Evolutionary conservation across 2,329 filamentous ascomycete species (phyloP), one percentile per base, ranked within the genome.

Genomic region (Pseudogymnoascus sp.): DNA sequence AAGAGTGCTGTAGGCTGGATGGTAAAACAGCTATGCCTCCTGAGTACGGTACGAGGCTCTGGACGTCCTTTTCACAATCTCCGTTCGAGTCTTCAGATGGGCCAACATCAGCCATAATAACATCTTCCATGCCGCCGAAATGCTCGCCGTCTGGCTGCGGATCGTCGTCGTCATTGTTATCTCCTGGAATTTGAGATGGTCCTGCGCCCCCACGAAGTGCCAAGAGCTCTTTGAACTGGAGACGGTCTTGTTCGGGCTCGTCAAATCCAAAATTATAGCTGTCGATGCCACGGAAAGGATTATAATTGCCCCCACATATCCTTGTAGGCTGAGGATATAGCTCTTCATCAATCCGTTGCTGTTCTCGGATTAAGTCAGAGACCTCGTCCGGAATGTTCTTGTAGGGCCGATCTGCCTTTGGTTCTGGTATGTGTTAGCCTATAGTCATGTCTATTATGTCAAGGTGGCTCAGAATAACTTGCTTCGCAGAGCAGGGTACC

Each of bases 401-500:
- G 47, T 54, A 54, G 28, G 47, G 47, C 28, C 47, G 18, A 12
- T 33, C 33, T 6, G 47, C 47, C 25, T 54, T 54, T 30, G 47
- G 47, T 54, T 35, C 47, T 54, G 25, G 16, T 14, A 20, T 33
- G 16, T 33, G 47, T 54, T n/a, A 54, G 28, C 9, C 33, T 54
- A 4, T 28, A 12, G 20, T 25, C 25, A 25, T 54, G 16, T 35
- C 25, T 20, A 14, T 18, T 33, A 12, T 35, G 20, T 54, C 28
- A 54, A 33, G 12, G 28, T 33, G 25, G 16, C n/a, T 20, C n/a
- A 9, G 28, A 9, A 35, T 14, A 20, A 67, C 68, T 67, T 64
- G 68, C 68, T 61, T 16, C 69, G 66, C 11, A 71, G 63, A 22
- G 65, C 67, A 4, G 66, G 67, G 61, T 63, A 67, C 0, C 69